Evolutionary conservation across 2,329 filamentous ascomycete species (phyloP).

Genomic region (Claviceps sp.): DNA sequence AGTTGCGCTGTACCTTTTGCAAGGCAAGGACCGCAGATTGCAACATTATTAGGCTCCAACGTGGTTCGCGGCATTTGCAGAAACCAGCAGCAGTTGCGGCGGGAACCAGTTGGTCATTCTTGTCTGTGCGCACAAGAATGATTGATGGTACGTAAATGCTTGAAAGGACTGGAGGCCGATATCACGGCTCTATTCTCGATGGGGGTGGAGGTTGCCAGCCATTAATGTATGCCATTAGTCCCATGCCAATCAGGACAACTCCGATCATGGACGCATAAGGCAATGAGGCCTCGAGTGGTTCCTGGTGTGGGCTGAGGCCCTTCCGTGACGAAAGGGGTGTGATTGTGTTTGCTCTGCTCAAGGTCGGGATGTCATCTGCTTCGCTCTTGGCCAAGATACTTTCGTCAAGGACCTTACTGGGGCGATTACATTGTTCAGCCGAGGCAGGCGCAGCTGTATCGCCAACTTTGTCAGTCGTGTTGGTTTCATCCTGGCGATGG

Average conservation of each 20-base stretch:
- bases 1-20: background rate
- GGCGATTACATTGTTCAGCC: background rate
- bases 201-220: constrained; percentile 49
- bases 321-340: constrained; percentile 29
- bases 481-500: constrained; percentile 3
- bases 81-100: background rate
- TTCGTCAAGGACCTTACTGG: constrained; percentile 1
- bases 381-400: constrained; percentile 18
- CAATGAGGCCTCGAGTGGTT: constrained; percentile 37
- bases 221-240: constrained; percentile 77
- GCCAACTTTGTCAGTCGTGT: constrained; percentile 6
- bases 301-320: constrained; percentile 28
- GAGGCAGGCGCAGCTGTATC: background rate
- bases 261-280: constrained; percentile 75
- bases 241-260: constrained; percentile 69
- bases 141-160: too few species aligned
- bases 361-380: constrained; percentile 25
- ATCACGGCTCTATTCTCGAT: constrained; percentile 18
- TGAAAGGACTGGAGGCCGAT: background rate
- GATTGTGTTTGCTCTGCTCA: constrained; percentile 36
- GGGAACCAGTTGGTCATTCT: background rate
- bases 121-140: background rate
- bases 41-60: background rate
- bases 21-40: background rate
- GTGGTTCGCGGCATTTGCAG: background rate